These are phyloP conservation scores for Angomonas ambiguus DNA, from an alignment of 208 protist species.

Conservation along the genomic window DNA sequence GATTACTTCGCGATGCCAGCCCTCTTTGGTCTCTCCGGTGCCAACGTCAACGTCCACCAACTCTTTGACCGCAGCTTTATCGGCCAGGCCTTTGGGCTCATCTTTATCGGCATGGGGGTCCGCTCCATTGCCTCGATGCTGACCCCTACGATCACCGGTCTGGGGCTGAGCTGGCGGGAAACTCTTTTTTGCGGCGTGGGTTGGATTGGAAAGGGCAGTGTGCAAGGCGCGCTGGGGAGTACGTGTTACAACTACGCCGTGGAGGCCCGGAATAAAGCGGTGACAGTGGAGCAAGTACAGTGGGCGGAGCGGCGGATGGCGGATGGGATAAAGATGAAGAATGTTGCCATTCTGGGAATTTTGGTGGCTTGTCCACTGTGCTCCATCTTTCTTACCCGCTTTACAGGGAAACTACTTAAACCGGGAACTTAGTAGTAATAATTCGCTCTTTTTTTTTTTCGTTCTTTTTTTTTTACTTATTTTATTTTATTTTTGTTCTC, in stretches of 20 bases:
- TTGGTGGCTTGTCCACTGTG: constrained; percentile 54
- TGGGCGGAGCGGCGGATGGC: constrained; percentile 15
- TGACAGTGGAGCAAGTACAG: constrained; percentile 20
- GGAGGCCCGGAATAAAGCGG: constrained; percentile 18
- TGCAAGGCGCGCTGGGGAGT: constrained; percentile 36
- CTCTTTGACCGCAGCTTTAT: constrained; percentile 39
- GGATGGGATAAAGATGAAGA: constrained; percentile 40
- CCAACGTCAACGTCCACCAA: constrained; percentile 35
- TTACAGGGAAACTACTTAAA: constrained; percentile 32
- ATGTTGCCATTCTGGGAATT: constrained; percentile 40
- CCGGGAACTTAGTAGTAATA: constrained; percentile 20
- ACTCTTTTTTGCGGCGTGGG: constrained; percentile 46
- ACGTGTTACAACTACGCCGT: constrained; percentile 28
- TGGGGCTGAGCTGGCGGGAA: constrained; percentile 36
- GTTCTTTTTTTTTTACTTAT: constrained; percentile 2
- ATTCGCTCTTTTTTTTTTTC: constrained; percentile 10
- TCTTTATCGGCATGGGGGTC: constrained; percentile 37
- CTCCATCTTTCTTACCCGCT: constrained; percentile 38
- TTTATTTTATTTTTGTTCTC: constrained; percentile 11
- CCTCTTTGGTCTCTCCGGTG: constrained; percentile 45
- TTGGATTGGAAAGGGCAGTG: constrained; percentile 50
- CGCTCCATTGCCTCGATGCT: constrained; percentile 34
- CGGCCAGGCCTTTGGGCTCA: constrained; percentile 27
- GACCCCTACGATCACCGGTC: constrained; percentile 25
- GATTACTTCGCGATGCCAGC: constrained; percentile 58